Conservation (phyloP, 106 monocot species). For the Triglochin maritima region DNA sequence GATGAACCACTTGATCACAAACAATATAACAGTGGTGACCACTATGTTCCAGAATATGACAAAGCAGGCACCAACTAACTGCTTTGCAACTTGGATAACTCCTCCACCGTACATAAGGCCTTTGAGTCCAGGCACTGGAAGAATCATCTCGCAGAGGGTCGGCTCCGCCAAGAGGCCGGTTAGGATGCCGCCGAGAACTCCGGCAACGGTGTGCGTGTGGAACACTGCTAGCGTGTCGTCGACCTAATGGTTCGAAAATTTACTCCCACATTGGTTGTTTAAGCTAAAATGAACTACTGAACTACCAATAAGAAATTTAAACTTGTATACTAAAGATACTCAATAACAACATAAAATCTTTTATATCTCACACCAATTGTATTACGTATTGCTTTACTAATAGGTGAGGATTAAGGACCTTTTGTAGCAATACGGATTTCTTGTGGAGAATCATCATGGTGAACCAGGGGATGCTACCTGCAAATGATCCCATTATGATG, state of each 20-base stretch:
- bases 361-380: background rate
- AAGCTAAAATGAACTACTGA: background rate
- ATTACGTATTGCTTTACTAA: background rate
- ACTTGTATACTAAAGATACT: no score
- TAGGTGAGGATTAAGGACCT: background rate
- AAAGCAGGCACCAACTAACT: conserved; percentile 3
- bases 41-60: conserved; percentile 6
- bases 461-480: conserved; percentile 18
- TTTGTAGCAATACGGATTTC: conserved; percentile 9
- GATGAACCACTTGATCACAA: conserved; percentile 1
- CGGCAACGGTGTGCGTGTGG: conserved; percentile 13
- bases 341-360: background rate
- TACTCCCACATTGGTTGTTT: background rate
- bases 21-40: conserved; percentile 1
- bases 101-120: conserved; percentile 6
- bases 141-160: background rate
- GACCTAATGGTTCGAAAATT: conserved; percentile 2
- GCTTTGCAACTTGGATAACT: conserved; percentile 2
- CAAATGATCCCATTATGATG: conserved; percentile 11
- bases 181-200: conserved; percentile 6
- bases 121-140: background rate
- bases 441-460: conserved; percentile 21
- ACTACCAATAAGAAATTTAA: no score
- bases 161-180: conserved; percentile 6
- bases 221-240: conserved; percentile 14